These are phyloP conservation scores for Singerocomus rubriflavus DNA, from an alignment of 1,284 basidiomycete genomes.

Conservation along the genomic window DNA sequence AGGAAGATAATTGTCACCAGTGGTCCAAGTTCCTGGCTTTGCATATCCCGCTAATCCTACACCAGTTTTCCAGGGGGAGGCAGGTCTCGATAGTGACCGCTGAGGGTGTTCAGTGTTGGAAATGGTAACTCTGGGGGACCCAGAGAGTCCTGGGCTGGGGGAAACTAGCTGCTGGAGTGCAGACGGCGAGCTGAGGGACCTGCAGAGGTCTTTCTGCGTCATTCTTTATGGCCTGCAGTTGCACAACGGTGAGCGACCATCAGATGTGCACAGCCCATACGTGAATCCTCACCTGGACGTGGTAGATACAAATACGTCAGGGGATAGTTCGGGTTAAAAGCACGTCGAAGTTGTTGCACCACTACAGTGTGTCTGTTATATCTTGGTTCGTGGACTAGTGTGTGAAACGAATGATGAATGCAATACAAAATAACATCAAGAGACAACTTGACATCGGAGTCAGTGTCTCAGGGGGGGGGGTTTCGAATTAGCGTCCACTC, in stretches of 20 bases:
- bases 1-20: conserved; percentile 23
- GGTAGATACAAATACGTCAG: not conserved
- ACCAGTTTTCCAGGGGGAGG: not conserved
- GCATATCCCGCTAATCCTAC: not conserved
- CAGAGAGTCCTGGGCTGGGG: not conserved
- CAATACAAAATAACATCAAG: not conserved
- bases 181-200: not conserved
- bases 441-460: not conserved
- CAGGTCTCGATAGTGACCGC: not conserved
- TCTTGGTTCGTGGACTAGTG: not conserved
- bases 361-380: not conserved
- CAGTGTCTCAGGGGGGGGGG: not conserved
- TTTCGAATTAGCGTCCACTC: not conserved
- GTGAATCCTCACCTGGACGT: conserved; percentile 12
- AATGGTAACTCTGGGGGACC: not conserved
- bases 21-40: conserved; percentile 9
- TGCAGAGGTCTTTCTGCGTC: not conserved
- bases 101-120: not conserved
- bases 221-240: not conserved
- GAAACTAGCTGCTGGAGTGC: not conserved
- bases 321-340: conserved; percentile 1
- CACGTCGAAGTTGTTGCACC: not conserved
- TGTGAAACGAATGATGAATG: not conserved
- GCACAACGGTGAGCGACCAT: conserved; percentile 4
- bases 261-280: not conserved